Evolutionary conservation across 129 eudicot species (phyloP).

Genomic region (Apium graveolens): DNA sequence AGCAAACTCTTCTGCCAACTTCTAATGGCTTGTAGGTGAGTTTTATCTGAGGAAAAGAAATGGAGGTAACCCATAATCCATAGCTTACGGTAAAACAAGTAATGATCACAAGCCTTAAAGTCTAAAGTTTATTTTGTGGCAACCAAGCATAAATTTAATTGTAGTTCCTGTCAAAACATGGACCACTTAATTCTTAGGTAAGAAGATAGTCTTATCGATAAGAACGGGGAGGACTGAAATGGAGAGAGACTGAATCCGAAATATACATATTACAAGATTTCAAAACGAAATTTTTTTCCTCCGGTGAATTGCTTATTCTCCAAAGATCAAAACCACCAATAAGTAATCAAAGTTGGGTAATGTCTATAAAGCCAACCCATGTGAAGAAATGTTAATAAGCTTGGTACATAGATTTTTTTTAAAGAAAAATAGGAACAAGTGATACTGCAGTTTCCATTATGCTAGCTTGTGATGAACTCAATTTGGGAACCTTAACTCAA

Average conservation of each 20-base stretch:
- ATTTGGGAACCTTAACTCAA: neutral
- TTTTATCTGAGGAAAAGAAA: neutral
- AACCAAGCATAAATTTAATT: neutral
- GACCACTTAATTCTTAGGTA: constrained; percentile 4
- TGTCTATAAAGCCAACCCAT: constrained; percentile 1
- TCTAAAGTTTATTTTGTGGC: neutral
- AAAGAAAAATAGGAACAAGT: neutral
- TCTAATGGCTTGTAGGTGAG: neutral
- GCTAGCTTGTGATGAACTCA: neutral
- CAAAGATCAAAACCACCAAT: neutral
- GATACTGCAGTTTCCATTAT: neutral
- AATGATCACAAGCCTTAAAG: neutral
- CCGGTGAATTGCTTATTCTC: neutral
- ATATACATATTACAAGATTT: neutral
- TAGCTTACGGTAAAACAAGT: neutral
- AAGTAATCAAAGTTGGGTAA: neutral
- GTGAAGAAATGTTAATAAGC: neutral
- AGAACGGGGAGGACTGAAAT: neutral
- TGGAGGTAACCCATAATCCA: neutral
- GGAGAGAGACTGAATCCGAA: neutral
- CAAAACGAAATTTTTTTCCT: neutral
- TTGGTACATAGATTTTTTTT: neutral
- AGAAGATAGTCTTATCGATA: constrained; percentile 6
- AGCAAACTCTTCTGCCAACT: neutral
- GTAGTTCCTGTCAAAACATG: neutral